Base-by-base conservation (phyloP, 164 flowering plant genomes). In the Protea cynaroides region DNA sequence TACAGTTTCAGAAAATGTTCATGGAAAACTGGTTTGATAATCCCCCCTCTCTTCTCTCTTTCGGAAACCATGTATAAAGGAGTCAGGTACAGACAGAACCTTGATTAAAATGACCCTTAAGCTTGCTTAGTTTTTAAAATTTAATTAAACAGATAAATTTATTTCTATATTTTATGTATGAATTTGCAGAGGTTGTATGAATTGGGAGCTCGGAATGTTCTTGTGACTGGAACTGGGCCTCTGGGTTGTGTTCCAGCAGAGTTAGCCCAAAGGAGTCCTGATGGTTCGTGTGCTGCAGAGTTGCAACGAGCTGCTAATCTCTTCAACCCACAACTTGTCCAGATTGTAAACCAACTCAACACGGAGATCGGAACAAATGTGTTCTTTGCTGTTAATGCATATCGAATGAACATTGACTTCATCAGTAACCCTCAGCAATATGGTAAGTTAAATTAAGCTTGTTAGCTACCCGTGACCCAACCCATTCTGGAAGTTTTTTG, bases 141-240 rank as follows among this genome's bases (percentile, higher is more conserved):
- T 29, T 29, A 29, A 29, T 29, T 29, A 29, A 29, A 5, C 4
- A n/a, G n/a, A n/a, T n/a, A n/a, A n/a, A n/a, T n/a, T n/a, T n/a
- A n/a, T n/a, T n/a, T n/a, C n/a, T n/a, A n/a, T n/a, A 40, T 49
- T 49, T 4, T 49, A 49, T 49, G 52, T 44, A 23, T 40, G 2
- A 29, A 29, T 29, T 29, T 72, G 75, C 84, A 91, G 97, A 81
- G 74, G 67, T 68, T 89, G 0, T 83, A 82, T 56, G 77, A 83
- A 8, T 56, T 89, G 58, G 97, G 97, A 25, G 87, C 80, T 1
- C 68, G 88, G 0, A 73, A 84, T 72, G 87, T 91, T 2, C 65
- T 91, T 38, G 97, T 91, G 71, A 91, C 97, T 0, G 97, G 97
- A 24, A 84, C 84, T 1, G 97, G 97, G 13, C 96, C 96, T 1